These are phyloP conservation scores for Aurifilum marmelostoma DNA, from an alignment of 2,329 filamentous ascomycete genomes.

Conservation along the genomic window DNA sequence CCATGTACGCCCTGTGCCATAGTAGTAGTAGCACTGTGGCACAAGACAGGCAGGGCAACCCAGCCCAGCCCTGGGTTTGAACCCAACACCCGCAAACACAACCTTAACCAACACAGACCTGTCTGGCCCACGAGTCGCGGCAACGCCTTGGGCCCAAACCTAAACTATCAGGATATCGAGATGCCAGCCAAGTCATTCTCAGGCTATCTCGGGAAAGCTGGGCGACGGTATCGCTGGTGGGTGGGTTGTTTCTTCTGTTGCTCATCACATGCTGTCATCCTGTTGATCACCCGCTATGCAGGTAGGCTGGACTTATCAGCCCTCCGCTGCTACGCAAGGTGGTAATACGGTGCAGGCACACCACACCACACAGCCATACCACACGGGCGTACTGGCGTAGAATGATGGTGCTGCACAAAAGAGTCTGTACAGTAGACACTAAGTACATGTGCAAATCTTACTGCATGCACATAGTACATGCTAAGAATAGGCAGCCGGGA, in stretches of 20 bases:
- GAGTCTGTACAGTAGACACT: conserved; percentile 1
- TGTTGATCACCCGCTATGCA: background rate
- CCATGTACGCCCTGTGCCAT: background rate
- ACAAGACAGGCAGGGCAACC: background rate
- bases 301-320: conserved; percentile 5
- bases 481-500: conserved; percentile 12
- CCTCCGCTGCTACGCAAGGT: background rate
- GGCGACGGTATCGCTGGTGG: background rate
- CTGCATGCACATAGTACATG: conserved; percentile 6
- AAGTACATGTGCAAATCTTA: conserved; percentile 12
- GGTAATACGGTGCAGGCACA: background rate
- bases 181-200: background rate
- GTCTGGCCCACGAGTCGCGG: background rate
- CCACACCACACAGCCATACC: background rate
- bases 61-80: too few species aligned
- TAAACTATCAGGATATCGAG: background rate
- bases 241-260: background rate
- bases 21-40: too few species aligned
- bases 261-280: conserved; percentile 4
- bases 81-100: too few species aligned
- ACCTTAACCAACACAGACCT: too few species aligned
- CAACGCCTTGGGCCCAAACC: background rate
- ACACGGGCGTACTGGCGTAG: background rate
- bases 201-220: background rate
- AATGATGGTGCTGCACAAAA: background rate